A percentile compares a stretch with the other conserved stretches of the same genome.
phyloP scores from a whole-genome alignment of 2,329 filamentous ascomycete species.

The Arthroderma uncinatum region DNA sequence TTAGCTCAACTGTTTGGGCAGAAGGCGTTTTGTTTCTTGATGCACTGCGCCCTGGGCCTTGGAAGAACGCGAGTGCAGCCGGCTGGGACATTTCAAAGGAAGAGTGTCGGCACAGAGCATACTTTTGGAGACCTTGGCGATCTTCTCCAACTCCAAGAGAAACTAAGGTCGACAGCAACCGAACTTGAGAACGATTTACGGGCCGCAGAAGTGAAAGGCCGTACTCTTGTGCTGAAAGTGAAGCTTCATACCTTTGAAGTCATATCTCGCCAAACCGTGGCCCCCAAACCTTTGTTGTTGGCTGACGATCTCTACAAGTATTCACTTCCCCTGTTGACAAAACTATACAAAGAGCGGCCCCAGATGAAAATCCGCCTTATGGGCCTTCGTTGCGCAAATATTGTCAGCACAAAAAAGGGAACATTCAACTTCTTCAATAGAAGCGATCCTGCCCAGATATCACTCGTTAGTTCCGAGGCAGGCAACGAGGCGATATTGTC shows the following conservation, averaged over 20 bases:
- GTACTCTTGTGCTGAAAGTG: constrained; percentile 83
- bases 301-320: constrained; percentile 77
- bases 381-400: constrained; percentile 76
- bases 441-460: constrained; percentile 34
- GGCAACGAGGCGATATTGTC: constrained; percentile 1
- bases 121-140: constrained; percentile 76
- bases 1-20: constrained; percentile 74
- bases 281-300: constrained; percentile 57
- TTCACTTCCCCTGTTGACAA: constrained; percentile 69
- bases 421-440: constrained; percentile 72
- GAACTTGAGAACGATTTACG: constrained; percentile 78
- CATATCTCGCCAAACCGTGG: constrained; percentile 66
- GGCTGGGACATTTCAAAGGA: constrained; percentile 78
- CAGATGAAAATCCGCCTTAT: constrained; percentile 71
- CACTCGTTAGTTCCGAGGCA: neutral
- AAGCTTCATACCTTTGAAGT: constrained; percentile 94
- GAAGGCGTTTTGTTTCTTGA: constrained; percentile 78
- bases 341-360: constrained; percentile 72
- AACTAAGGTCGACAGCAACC: constrained; percentile 68
- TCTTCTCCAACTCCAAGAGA: constrained; percentile 56
- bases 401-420: constrained; percentile 71
- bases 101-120: constrained; percentile 86
- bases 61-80: constrained; percentile 77
- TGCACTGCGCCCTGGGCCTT: constrained; percentile 73
- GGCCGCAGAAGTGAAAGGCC: constrained; percentile 70